These are phyloP conservation scores for Glycyrrhiza uralensis DNA, from an alignment of 306 rosid genomes.

Conservation along the genomic window DNA sequence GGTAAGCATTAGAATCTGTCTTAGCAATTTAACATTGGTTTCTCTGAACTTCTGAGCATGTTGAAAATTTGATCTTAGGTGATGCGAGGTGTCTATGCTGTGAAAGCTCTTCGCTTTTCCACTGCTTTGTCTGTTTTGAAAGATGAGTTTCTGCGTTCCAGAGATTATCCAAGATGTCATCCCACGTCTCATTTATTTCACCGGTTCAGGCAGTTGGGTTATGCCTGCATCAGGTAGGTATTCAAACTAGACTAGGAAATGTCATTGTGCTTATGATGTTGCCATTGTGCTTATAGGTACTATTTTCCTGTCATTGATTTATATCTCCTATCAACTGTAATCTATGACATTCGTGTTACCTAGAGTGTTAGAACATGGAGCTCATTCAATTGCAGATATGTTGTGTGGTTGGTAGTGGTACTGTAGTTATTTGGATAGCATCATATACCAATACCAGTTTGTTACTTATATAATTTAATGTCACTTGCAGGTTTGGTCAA, in stretches of 20 bases:
- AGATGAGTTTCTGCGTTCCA: constrained; percentile 91
- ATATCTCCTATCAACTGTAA: neutral
- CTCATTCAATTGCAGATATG: neutral
- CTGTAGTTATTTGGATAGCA: constrained; percentile 9
- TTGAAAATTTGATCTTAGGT: constrained; percentile 53
- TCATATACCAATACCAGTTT: neutral
- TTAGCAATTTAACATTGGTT: constrained; percentile 17
- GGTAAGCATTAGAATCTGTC: constrained; percentile 44
- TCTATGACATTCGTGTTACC: neutral
- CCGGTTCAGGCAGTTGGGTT: constrained; percentile 87
- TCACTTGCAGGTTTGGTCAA: constrained; percentile 86
- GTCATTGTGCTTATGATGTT: constrained; percentile 18
- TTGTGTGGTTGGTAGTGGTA: neutral
- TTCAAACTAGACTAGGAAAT: constrained; percentile 30
- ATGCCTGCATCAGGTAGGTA: constrained; percentile 89
- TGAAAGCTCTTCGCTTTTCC: constrained; percentile 90
- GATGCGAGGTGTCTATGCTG: constrained; percentile 93
- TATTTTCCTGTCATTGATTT: neutral
- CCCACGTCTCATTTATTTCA: constrained; percentile 95
- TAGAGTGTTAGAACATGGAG: constrained; percentile 4
- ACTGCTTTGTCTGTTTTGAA: constrained; percentile 81
- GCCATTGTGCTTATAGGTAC: neutral
- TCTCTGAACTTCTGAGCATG: constrained; percentile 33
- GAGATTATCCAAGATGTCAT: constrained; percentile 97
- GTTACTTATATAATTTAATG: constrained; percentile 9